These are phyloP conservation scores for Chrysochromulina tobinii DNA, from an alignment of 78 protist genomes.

Conservation along the genomic window DNA sequence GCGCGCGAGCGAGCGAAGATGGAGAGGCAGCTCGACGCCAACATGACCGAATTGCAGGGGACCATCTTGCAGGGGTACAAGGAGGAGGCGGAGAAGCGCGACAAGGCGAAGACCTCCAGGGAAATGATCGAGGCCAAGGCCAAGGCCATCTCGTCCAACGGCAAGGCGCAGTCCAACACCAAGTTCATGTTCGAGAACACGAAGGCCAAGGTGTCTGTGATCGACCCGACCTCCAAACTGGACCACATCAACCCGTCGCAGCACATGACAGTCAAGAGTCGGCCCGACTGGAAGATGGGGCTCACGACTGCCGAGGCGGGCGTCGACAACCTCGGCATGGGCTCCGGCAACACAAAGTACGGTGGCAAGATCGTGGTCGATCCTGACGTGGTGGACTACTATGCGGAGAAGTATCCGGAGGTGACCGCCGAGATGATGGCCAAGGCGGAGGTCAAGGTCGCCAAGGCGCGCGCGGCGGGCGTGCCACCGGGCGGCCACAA, in stretches of 20 bases:
- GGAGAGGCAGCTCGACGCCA: neutral
- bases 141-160: neutral
- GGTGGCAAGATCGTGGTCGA: neutral
- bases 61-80: neutral
- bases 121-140: neutral
- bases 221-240: neutral
- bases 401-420: neutral
- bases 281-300: neutral
- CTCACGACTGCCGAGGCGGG: no score
- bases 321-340: neutral
- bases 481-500: neutral
- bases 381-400: neutral
- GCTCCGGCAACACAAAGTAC: neutral
- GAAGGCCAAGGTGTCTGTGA: neutral
- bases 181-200: neutral
- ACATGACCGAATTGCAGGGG: neutral
- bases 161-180: neutral
- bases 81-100: neutral
- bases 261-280: neutral
- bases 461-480: neutral
- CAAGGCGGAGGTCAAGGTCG: neutral
- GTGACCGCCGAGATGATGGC: neutral
- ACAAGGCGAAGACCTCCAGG: neutral
- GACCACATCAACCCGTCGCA: neutral
- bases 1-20: neutral